Evolutionary conservation across 2,329 filamentous ascomycete genomes (phyloP).

Genomic region (Scedosporium minutisporum): DNA sequence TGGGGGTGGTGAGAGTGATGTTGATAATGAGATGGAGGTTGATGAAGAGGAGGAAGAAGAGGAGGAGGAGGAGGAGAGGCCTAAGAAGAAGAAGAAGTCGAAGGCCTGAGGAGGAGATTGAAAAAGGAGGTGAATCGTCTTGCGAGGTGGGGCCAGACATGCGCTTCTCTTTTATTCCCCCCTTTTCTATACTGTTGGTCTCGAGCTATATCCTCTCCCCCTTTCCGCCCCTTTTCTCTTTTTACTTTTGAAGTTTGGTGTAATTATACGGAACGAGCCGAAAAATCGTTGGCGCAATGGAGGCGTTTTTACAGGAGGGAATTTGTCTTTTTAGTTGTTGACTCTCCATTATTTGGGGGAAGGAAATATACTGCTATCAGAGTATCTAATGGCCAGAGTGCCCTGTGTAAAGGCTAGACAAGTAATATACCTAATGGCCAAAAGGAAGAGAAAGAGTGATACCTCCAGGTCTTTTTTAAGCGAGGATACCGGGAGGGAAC

Average conservation of each 20-base stretch:
- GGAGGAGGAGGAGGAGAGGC: conserved; percentile 31
- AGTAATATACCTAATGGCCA: too few relatives aligned
- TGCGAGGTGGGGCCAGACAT: background rate
- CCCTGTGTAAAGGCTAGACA: too few relatives aligned
- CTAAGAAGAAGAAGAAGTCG: conserved; percentile 37
- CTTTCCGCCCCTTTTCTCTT: background rate
- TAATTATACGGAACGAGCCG: background rate
- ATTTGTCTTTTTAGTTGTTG: background rate
- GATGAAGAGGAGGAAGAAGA: conserved; percentile 31
- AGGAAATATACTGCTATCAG: background rate
- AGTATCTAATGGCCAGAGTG: too few relatives aligned
- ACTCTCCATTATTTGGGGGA: background rate
- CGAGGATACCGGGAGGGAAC: too few relatives aligned
- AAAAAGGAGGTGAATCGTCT: conserved; percentile 3
- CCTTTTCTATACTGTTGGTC: background rate
- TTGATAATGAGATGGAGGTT: conserved; percentile 33
- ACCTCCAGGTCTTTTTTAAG: too few relatives aligned
- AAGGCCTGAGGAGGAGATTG: conserved; percentile 7
- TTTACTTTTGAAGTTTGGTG: background rate
- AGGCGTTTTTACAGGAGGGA: background rate
- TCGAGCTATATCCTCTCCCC: background rate
- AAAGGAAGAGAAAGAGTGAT: too few relatives aligned
- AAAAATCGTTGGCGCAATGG: background rate
- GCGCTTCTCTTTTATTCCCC: background rate
- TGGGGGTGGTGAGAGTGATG: conserved; percentile 34